Evolutionary conservation across 805 yeast species (phyloP), one percentile per base, ranked within the genome.

Genomic region (Debaryomyces hansenii): DNA sequence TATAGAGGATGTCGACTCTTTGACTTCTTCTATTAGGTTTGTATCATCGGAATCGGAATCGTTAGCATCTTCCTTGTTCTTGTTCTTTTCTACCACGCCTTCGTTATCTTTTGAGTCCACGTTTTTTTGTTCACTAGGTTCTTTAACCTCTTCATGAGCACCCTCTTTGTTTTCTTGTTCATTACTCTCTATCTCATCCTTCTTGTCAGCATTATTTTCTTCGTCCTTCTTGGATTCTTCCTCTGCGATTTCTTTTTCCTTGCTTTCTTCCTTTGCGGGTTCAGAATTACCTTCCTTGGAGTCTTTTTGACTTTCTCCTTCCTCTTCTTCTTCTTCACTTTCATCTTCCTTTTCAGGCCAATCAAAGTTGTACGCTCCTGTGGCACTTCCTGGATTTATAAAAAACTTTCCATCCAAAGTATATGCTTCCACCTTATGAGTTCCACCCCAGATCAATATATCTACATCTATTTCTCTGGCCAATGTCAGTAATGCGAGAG

Each of bases 371-470:
- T 78, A 82, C 0, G 97, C 97, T 20, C 99, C 99, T 0, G 97
- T 91, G 36, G 96, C 96, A 60, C 96, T 86, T 0, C 99, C 99
- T 0, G 99, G 98, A 63, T 89, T 92, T n/a, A 94, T 78, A 59
- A 94, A 94, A 63, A 91, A 89, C 66, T 88, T 89, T 18, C 95
- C 96, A 53, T 90, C 98, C 47, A 91, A 70, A 8, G 94, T 87
- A 59, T 90, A 92, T 0, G 97, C 97, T 60, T 92, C 98, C 4
- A 90, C 95, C 53, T 83, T 81, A 62, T 90, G 96, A 1, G 96
- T 86, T 0, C 96, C 96, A 11, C 98, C 97, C 87, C 94, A 90
- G 11, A 94, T 74, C 53, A 94, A 71, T 4, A 94, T 79, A 64
- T 94, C 98, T 34, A 88, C 97, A 62, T 91, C 95, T 75, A 91